A percentile compares a stretch with the other conserved stretches of the same genome.
These are phyloP conservation scores for Bimuria novae-zelandiae DNA, from an alignment of 2,329 filamentous ascomycete species.

Conservation along the genomic window DNA sequence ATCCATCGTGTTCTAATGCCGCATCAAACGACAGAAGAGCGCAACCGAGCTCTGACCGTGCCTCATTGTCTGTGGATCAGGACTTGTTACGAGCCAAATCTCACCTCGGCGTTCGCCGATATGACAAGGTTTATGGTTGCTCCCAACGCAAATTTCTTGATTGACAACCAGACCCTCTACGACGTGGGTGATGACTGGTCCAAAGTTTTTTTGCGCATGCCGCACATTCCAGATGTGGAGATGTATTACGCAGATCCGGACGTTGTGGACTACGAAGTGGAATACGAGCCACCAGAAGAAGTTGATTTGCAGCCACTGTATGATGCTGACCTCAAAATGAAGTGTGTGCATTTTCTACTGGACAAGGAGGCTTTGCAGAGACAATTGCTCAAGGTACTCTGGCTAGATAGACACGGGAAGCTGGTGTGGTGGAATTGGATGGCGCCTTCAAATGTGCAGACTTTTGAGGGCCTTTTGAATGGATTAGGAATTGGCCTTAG, in stretches of 20 bases:
- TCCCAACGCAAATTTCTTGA: neutral
- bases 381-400: neutral
- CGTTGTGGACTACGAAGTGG: neutral
- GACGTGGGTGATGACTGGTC: neutral
- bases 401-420: neutral
- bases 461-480: neutral
- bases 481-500: neutral
- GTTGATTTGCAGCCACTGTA: neutral
- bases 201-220: neutral
- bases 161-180: neutral
- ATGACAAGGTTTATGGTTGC: neutral
- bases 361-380: neutral
- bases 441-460: neutral
- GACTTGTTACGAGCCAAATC: neutral
- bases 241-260: neutral
- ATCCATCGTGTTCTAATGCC: neutral
- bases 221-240: neutral
- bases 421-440: neutral
- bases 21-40: neutral
- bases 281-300: neutral
- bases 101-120: neutral
- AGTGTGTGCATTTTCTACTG: neutral
- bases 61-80: neutral
- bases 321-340: neutral
- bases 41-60: neutral